Evolutionary conservation across 2,329 filamentous ascomycete genomes (phyloP).

Genomic region (Trematosphaeria pertusa): DNA sequence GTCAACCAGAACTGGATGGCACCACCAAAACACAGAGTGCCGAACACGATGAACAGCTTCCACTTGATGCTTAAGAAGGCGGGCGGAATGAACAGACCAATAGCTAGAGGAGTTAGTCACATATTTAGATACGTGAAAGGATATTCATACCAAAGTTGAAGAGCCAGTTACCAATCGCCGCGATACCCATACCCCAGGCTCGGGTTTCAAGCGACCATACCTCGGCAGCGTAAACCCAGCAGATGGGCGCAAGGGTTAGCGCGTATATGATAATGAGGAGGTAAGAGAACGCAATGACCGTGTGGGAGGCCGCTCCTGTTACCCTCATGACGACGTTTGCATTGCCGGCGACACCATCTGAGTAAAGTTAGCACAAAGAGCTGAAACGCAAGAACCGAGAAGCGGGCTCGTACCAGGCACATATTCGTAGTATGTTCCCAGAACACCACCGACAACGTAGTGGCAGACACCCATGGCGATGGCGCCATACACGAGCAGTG

Average conservation of each 20-base stretch:
- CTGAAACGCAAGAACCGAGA: neutral
- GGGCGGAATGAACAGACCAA: slow-evolving; percentile 65
- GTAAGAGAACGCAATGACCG: slow-evolving; percentile 71
- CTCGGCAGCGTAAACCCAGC: slow-evolving; percentile 71
- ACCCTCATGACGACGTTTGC: slow-evolving; percentile 63
- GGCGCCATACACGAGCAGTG: slow-evolving; percentile 52
- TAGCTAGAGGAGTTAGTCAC: slow-evolving; percentile 56
- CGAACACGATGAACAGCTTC: slow-evolving; percentile 61
- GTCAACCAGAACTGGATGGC: slow-evolving; percentile 56
- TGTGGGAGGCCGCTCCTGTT: slow-evolving; percentile 61
- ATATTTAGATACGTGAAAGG: slow-evolving; percentile 44
- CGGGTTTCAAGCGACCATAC: slow-evolving; percentile 68
- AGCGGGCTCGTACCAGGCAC: slow-evolving; percentile 50
- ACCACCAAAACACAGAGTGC: slow-evolving; percentile 54
- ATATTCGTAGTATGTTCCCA: slow-evolving; percentile 50
- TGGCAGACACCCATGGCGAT: slow-evolving; percentile 54
- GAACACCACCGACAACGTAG: slow-evolving; percentile 53
- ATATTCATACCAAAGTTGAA: slow-evolving; percentile 68
- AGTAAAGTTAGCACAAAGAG: slow-evolving; percentile 2
- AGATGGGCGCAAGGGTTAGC: slow-evolving; percentile 68
- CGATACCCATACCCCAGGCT: slow-evolving; percentile 65
- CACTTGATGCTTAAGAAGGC: slow-evolving; percentile 66
- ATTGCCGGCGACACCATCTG: slow-evolving; percentile 53
- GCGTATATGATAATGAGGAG: slow-evolving; percentile 69
- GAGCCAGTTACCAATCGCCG: slow-evolving; percentile 57